Evolutionary conservation across 2,329 filamentous ascomycete genomes (phyloP).

Genomic region (Ophioceras dolichostomum): DNA sequence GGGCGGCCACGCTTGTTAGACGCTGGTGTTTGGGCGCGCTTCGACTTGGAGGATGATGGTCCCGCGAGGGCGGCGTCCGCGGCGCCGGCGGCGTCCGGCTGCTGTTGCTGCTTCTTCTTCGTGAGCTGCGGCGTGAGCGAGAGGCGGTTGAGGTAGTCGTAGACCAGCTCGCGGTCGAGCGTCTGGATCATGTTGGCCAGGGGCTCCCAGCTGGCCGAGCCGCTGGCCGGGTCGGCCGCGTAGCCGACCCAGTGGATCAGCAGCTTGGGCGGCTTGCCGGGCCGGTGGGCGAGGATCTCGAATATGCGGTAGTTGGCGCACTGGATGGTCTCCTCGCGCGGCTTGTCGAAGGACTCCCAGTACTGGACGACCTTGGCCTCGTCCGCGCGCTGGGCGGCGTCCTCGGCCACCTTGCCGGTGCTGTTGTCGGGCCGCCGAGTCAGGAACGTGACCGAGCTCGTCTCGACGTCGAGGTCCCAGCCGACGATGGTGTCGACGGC

Average conservation of each 20-base stretch:
- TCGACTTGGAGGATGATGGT: too few relatives aligned
- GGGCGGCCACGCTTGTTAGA: too few relatives aligned
- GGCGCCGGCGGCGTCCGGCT: too few relatives aligned
- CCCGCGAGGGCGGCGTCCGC: too few relatives aligned
- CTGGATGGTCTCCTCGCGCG: not conserved
- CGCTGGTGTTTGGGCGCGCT: too few relatives aligned
- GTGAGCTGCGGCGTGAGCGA: not conserved
- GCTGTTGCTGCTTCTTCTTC: not conserved
- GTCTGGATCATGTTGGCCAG: not conserved
- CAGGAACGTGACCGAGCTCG: not conserved
- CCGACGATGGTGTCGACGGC: not conserved
- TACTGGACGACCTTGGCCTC: not conserved
- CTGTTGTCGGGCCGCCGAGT: not conserved
- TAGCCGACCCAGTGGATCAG: conserved; percentile 1
- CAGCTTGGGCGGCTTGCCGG: not conserved
- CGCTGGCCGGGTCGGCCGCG: not conserved
- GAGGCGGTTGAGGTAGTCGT: not conserved
- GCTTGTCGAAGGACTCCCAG: not conserved
- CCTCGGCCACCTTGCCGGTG: not conserved
- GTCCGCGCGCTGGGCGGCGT: not conserved
- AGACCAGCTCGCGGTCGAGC: not conserved
- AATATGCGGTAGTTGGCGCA: conserved; percentile 1
- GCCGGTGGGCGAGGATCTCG: not conserved
- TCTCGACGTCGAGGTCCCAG: not conserved
- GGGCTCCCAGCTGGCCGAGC: not conserved